Conservation (phyloP, 495 filamentous ascomycete genomes). For the Neurospora tetrasperma region DNA sequence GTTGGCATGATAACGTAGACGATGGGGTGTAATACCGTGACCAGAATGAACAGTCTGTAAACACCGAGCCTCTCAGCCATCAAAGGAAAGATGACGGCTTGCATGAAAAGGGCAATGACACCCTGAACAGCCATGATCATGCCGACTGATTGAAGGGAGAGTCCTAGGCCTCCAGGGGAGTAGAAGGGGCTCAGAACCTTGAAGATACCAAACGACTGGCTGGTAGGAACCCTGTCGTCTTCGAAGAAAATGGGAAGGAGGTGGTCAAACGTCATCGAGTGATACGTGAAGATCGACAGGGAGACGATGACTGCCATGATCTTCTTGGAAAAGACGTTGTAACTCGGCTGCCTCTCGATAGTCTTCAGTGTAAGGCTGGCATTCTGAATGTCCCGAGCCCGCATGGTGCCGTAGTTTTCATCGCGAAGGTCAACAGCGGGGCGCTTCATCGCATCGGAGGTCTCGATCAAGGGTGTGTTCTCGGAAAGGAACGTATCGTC, state of each 20-base stretch:
- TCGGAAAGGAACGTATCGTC: constrained; percentile 46
- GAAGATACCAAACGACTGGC: constrained; percentile 13
- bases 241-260: constrained; percentile 78
- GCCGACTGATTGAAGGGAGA: constrained; percentile 63
- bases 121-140: constrained; percentile 74
- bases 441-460: constrained; percentile 58
- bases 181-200: constrained; percentile 31
- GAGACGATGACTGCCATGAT: constrained; percentile 62
- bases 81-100: constrained; percentile 64
- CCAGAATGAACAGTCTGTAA: constrained; percentile 59
- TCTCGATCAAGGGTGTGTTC: constrained; percentile 61
- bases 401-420: constrained; percentile 74
- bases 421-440: constrained; percentile 58
- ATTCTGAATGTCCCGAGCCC: constrained; percentile 39
- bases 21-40: constrained; percentile 67
- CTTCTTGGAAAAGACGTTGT: constrained; percentile 50
- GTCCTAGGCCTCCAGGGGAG: constrained; percentile 64
- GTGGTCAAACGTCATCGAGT: constrained; percentile 81
- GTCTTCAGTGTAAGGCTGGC: constrained; percentile 25
- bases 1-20: constrained; percentile 66
- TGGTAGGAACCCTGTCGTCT: constrained; percentile 41
- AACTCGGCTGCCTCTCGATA: constrained; percentile 17
- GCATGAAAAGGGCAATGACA: constrained; percentile 66
- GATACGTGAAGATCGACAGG: constrained; percentile 75
- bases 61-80: constrained; percentile 63